These are phyloP conservation scores for Allantophomopsis cytisporea DNA, from an alignment of 2,329 filamentous ascomycete genomes.

Conservation along the genomic window DNA sequence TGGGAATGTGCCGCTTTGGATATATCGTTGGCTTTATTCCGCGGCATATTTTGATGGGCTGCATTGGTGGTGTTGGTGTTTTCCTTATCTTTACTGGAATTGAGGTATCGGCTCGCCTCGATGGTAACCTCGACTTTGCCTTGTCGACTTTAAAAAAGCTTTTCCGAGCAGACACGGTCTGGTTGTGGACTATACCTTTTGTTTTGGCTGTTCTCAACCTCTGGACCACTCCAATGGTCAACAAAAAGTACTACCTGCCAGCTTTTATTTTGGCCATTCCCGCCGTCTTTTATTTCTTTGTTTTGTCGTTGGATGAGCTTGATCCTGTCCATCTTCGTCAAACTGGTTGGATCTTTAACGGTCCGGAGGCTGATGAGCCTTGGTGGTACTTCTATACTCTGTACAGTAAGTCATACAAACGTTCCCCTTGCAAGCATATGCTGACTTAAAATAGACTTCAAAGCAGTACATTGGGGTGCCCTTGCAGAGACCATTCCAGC, in stretches of 20 bases:
- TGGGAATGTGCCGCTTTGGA: constrained; percentile 77
- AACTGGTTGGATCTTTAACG: constrained; percentile 83
- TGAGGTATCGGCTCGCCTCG: constrained; percentile 81
- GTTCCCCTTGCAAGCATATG: constrained; percentile 6
- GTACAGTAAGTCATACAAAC: constrained; percentile 52
- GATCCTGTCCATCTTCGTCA: constrained; percentile 53
- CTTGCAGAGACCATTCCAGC: constrained; percentile 77
- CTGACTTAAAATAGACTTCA: constrained; percentile 45
- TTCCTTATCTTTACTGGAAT: constrained; percentile 86
- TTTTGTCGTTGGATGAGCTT: constrained; percentile 54
- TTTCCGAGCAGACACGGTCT: constrained; percentile 57
- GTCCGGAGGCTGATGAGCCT: constrained; percentile 70
- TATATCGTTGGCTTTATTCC: constrained; percentile 96
- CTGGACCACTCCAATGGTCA: constrained; percentile 59
- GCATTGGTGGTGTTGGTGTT: constrained; percentile 93
- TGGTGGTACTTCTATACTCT: constrained; percentile 98
- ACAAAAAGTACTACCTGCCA: constrained; percentile 76
- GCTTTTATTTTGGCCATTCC: constrained; percentile 74
- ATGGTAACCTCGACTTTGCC: constrained; percentile 75
- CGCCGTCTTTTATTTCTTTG: constrained; percentile 64
- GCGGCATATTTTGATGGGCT: constrained; percentile 89
- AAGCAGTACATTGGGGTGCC: constrained; percentile 70
- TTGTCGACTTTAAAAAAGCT: constrained; percentile 63
- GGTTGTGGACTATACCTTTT: constrained; percentile 75
- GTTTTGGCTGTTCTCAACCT: constrained; percentile 64